Evolutionary conservation across 805 yeast genomes (phyloP).

Genomic region (Saccharomycopsis sp.): DNA sequence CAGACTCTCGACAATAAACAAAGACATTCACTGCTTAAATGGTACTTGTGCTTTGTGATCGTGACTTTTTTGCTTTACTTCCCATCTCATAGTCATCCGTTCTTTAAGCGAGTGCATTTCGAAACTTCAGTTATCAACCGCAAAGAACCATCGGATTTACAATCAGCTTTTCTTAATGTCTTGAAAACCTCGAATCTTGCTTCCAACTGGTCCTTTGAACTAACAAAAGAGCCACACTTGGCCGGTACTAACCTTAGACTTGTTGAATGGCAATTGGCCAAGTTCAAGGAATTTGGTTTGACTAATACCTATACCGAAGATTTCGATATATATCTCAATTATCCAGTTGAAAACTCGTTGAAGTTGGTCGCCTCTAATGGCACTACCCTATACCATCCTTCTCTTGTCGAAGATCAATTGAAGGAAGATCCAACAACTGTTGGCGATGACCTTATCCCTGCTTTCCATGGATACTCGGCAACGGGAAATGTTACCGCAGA

Average conservation of each 20-base stretch:
- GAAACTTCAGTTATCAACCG: neutral
- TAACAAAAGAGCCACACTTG: conserved; percentile 49
- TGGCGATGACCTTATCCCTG: conserved; percentile 48
- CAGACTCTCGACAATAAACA: neutral
- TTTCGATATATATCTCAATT: conserved; percentile 56
- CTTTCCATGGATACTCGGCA: conserved; percentile 73
- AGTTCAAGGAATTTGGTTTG: conserved; percentile 57
- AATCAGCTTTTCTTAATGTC: conserved; percentile 23
- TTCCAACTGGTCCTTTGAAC: conserved; percentile 46
- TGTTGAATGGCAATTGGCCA: conserved; percentile 52
- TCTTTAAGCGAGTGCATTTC: no score
- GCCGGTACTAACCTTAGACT: conserved; percentile 47
- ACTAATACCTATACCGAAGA: conserved; percentile 41
- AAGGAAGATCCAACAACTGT: conserved; percentile 41
- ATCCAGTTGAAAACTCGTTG: conserved; percentile 52
- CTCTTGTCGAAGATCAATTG: conserved; percentile 45
- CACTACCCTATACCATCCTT: conserved; percentile 39
- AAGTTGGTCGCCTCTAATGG: conserved; percentile 26
- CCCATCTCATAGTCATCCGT: neutral
- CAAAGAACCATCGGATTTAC: neutral
- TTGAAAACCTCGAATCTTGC: conserved; percentile 32
- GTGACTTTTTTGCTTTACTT: neutral
- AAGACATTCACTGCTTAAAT: neutral
- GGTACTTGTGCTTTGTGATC: neutral
- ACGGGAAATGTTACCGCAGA: conserved; percentile 66